Base-by-base conservation (phyloP, 257 asterid species). In the Solanum raphanifolium region DNA sequence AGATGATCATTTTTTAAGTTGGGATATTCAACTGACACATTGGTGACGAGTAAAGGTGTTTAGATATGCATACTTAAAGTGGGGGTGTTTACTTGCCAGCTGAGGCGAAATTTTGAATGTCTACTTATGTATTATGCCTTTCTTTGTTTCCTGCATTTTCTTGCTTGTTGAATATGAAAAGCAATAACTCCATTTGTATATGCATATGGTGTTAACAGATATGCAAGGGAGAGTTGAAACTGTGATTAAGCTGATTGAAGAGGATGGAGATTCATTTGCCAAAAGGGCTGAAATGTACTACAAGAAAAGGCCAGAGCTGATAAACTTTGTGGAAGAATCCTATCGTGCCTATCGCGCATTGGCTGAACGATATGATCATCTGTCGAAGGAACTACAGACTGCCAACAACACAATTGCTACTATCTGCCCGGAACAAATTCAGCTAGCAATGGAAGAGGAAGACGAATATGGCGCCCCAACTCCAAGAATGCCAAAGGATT, bases 281-380 rank as follows among this genome's bases (percentile, higher is more conserved):
- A 95, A 94, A 87, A 91, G 95, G 84, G 99, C 98, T 7, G 98
- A 95, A 87, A 95, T 96, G 98, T 96, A 94, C 91, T 96, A 94
- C 95, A 90, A 93, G 91, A 91, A 95, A 74, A 88, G 99, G 75
- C 99, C 99, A 9, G 98, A 95, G 90, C 94, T 96, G 62, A 88
- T 95, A 68, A 89, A 43, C 86, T 92, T 95, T 13, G 97, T 96
- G 0, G 98, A 96, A 89, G 98, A 96, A 76, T 89, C 98, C 25
- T 94, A 91, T 89, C 92, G 94, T 3, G 93, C 93, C 65, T 96
- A 93, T 90, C 92, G 96, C 29, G 94, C 99, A 1, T 89, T 96
- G 88, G 98, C 99, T 1, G 99, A 96, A 87, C 92, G 98, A 0
- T 96, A 94, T 88, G 98, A 96, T 87, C 92, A 92, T 73, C 87